Conservation (phyloP, 805 yeast genomes). For the Suhomyces sp. region DNA sequence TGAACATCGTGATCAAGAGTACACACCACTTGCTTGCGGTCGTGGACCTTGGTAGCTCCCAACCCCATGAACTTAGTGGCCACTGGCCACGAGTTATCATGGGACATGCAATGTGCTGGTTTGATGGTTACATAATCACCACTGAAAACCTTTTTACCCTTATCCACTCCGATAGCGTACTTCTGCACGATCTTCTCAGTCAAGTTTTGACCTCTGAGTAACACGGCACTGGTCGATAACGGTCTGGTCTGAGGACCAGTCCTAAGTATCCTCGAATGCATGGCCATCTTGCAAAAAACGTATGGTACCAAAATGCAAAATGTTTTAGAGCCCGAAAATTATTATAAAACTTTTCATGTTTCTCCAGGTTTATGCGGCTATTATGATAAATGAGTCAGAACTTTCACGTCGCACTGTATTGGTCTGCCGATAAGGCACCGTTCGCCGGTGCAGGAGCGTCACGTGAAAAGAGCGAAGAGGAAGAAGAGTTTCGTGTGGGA, state of each 20-base stretch:
- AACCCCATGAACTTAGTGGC: conserved; percentile 94
- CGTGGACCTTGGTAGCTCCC: conserved; percentile 80
- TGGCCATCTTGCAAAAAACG: neutral
- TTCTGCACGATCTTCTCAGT: conserved; percentile 95
- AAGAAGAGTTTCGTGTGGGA: neutral
- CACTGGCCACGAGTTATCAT: conserved; percentile 99
- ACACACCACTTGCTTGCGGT: conserved; percentile 89
- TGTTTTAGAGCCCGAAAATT: neutral
- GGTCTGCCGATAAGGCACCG: conserved; percentile 1
- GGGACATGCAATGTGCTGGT: conserved; percentile 99
- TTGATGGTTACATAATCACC: conserved; percentile 94
- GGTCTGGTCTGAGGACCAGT: conserved; percentile 2
- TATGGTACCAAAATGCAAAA: neutral
- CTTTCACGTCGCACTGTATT: conserved; percentile 4
- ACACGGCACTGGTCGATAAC: conserved; percentile 2
- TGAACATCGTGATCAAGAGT: conserved; percentile 98
- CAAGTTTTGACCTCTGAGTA: conserved; percentile 64
- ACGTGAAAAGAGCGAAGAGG: neutral
- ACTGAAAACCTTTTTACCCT: conserved; percentile 70
- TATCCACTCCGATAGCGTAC: conserved; percentile 81
- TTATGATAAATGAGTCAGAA: conserved; percentile 5
- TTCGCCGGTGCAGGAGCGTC: neutral
- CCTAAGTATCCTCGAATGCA: neutral
- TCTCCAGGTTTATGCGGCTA: conserved; percentile 6
- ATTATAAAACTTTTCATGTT: neutral